A percentile compares a stretch with the other conserved stretches of the same genome.
Conservation (phyloP, 1,139 yeast species). For the Geotrichum histeridarum region DNA sequence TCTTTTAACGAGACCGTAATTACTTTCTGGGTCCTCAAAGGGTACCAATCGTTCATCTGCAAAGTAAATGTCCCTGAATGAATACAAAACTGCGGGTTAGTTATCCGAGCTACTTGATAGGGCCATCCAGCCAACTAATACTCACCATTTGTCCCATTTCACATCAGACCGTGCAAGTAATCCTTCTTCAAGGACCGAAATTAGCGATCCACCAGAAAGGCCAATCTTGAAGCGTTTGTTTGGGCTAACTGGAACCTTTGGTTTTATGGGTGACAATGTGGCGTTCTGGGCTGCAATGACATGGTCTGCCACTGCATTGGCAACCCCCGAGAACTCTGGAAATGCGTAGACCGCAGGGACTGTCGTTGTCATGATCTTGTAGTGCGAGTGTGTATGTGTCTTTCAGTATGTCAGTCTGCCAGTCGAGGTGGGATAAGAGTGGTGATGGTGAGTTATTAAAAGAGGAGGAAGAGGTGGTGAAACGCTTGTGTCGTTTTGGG, state of each 20-base stretch:
- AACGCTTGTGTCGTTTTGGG: background rate
- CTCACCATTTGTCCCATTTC: conserved; percentile 81
- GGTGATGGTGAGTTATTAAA: background rate
- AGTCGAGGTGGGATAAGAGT: background rate
- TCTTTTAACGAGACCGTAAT: conserved; percentile 82
- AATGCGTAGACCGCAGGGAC: conserved; percentile 89
- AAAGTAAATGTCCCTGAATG: conserved; percentile 65
- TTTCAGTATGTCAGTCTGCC: too few species aligned
- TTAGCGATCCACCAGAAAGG: conserved; percentile 85
- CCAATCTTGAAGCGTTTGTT: conserved; percentile 77
- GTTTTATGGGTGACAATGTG: conserved; percentile 40
- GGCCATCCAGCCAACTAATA: background rate
- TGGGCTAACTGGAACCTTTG: conserved; percentile 18
- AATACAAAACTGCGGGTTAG: background rate
- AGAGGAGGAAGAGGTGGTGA: background rate
- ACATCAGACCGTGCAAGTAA: conserved; percentile 63
- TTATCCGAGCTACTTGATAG: background rate
- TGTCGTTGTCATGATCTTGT: conserved; percentile 72
- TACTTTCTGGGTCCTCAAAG: conserved; percentile 74
- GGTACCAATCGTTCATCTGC: conserved; percentile 97
- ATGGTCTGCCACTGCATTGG: conserved; percentile 93
- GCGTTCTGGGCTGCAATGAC: conserved; percentile 79
- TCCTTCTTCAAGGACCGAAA: conserved; percentile 82
- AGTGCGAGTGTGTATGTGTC: background rate
- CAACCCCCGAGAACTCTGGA: conserved; percentile 83